Conservation (phyloP, 225 moss, liverwort and hornwort genomes). For the Neckera pumila region DNA sequence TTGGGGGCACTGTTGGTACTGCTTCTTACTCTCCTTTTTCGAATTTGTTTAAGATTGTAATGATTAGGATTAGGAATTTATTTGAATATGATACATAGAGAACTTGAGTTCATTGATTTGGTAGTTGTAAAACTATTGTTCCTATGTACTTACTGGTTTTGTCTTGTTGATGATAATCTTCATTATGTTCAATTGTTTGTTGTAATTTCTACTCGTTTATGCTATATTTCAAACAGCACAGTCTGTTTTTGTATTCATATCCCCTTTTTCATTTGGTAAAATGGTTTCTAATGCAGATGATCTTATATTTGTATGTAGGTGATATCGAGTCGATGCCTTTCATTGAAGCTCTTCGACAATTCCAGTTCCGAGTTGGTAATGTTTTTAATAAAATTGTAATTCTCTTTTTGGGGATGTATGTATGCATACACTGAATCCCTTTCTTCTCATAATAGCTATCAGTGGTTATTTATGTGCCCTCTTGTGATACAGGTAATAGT, state of each 20-base stretch:
- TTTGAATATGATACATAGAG: not conserved
- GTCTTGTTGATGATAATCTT: not conserved
- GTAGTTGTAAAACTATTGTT: not conserved
- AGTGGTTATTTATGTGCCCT: not conserved
- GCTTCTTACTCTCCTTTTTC: not conserved
- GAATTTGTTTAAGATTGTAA: not conserved
- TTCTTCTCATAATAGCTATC: not conserved
- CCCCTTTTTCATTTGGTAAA: not conserved
- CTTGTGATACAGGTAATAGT: slow-evolving; percentile 38
- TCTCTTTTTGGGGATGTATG: not conserved
- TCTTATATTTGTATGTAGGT: slow-evolving; percentile 30
- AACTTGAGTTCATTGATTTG: not conserved
- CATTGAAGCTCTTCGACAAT: slow-evolving; percentile 85
- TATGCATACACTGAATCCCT: not conserved
- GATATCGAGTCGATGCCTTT: slow-evolving; percentile 97
- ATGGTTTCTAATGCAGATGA: not conserved
- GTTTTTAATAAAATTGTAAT: not conserved
- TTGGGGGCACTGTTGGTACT: slow-evolving; percentile 86
- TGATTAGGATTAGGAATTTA: not conserved
- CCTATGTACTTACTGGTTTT: not conserved
- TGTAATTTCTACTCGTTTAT: not conserved
- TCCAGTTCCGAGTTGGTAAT: slow-evolving; percentile 85
- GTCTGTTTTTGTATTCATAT: not conserved
- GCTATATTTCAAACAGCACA: not conserved
- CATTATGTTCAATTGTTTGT: not conserved